Percentiles rank a stretch among this genome's conserved stretches.
Evolutionary conservation across 163 green algal genomes (phyloP).

Genomic region (Scenedesmus sp.): DNA sequence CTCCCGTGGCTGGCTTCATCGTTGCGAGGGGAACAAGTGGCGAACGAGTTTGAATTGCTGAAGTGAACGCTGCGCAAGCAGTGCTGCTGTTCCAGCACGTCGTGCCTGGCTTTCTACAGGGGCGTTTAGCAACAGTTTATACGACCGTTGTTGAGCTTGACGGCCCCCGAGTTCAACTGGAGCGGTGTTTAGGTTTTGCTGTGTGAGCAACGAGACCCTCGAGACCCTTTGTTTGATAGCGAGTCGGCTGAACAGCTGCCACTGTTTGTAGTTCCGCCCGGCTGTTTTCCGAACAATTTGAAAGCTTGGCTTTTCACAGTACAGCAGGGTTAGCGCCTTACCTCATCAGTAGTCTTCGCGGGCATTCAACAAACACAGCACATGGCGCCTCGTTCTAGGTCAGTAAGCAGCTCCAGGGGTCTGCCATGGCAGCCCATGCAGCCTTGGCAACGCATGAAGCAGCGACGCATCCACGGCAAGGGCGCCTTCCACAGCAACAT

Average conservation of each 20-base stretch:
- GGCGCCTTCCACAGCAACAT: neutral
- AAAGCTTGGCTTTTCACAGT: neutral
- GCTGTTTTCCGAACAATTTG: too few relatives aligned
- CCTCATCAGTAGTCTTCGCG: neutral
- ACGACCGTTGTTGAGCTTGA: too few relatives aligned
- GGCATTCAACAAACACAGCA: neutral
- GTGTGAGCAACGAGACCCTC: too few relatives aligned
- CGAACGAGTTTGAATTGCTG: neutral
- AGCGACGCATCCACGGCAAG: neutral
- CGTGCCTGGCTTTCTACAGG: neutral
- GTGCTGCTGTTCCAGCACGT: neutral
- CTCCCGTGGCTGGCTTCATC: constrained; percentile 49
- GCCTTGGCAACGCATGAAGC: neutral
- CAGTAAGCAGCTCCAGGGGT: neutral
- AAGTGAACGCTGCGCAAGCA: neutral
- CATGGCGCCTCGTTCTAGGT: neutral
- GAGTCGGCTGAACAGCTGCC: too few relatives aligned
- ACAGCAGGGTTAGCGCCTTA: neutral
- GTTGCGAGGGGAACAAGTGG: neutral
- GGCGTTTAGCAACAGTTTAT: neutral
- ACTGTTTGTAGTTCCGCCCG: too few relatives aligned
- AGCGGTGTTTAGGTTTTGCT: neutral
- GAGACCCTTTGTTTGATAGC: too few relatives aligned
- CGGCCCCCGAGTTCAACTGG: neutral
- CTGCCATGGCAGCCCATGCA: neutral